Evolutionary conservation across 2,329 filamentous ascomycete species (phyloP).

Genomic region (Fusarium staphyleae): DNA sequence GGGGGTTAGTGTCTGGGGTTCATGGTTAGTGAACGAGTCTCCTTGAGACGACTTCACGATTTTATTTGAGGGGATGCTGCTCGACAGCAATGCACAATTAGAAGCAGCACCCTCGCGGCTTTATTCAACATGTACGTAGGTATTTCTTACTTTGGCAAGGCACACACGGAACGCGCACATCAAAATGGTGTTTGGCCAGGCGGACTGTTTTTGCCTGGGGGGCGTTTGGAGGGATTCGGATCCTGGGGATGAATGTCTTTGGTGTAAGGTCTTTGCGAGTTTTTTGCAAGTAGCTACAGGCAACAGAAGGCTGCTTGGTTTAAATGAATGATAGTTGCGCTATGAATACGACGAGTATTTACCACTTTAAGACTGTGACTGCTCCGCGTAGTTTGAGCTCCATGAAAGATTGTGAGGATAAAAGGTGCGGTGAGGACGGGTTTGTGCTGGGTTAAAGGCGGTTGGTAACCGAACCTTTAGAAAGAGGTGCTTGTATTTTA

Average conservation of each 20-base stretch:
- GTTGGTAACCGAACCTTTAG: no score
- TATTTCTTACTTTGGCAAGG: conserved; percentile 44
- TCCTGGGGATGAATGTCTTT: conserved; percentile 38
- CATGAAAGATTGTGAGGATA: background rate
- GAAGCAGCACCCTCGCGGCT: conserved; percentile 19
- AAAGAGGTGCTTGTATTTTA: no score
- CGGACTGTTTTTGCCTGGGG: conserved; percentile 38
- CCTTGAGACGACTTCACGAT: conserved; percentile 16
- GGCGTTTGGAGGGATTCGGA: conserved; percentile 40
- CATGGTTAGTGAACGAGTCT: conserved; percentile 22
- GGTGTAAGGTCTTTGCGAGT: conserved; percentile 40
- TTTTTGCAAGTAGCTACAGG: conserved; percentile 38
- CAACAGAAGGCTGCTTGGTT: conserved; percentile 42
- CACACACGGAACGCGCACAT: conserved; percentile 49
- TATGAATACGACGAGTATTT: conserved; percentile 29
- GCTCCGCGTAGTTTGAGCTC: background rate
- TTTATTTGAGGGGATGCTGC: conserved; percentile 22
- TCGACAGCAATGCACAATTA: conserved; percentile 13
- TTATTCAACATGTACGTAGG: conserved; percentile 49
- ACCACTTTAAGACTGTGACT: background rate
- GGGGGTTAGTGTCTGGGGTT: conserved; percentile 31
- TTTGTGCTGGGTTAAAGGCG: no score
- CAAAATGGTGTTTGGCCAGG: conserved; percentile 55
- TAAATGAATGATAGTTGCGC: conserved; percentile 35
- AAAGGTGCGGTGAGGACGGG: no score